Evolutionary conservation across 495 filamentous ascomycete genomes (phyloP).

Genomic region (Penicillium odoratum): DNA sequence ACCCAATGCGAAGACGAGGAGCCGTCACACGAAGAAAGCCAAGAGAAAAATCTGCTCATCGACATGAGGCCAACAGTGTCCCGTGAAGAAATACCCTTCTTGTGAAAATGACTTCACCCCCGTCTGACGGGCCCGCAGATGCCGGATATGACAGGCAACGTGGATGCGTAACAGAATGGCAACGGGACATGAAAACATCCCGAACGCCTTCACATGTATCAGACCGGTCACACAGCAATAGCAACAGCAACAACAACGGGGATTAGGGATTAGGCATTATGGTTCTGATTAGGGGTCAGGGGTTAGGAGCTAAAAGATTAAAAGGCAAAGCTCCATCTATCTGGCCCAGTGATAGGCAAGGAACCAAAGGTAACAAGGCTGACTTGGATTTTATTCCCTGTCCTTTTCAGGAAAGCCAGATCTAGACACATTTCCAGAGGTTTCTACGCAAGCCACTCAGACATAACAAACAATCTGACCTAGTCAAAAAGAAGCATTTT

Average conservation of each 20-base stretch:
- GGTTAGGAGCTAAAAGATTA: neutral
- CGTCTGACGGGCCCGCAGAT: constrained; percentile 20
- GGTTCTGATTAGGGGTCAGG: constrained; percentile 4
- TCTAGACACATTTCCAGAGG: too few species aligned
- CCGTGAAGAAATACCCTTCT: constrained; percentile 25
- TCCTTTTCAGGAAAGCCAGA: neutral
- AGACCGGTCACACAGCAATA: constrained; percentile 19
- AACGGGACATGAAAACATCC: constrained; percentile 20
- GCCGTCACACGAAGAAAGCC: constrained; percentile 18
- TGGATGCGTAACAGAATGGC: constrained; percentile 9
- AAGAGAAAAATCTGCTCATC: constrained; percentile 20
- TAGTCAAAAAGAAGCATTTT: constrained; percentile 21
- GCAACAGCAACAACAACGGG: neutral
- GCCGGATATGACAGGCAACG: constrained; percentile 3
- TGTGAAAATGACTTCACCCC: constrained; percentile 8
- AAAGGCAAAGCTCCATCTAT: too few species aligned
- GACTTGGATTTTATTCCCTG: neutral
- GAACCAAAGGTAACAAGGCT: neutral
- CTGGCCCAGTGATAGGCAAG: constrained; percentile 17
- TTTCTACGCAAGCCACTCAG: neutral
- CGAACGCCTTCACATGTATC: constrained; percentile 27
- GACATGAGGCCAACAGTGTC: constrained; percentile 20
- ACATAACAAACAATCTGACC: neutral
- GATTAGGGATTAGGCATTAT: neutral
- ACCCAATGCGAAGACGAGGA: constrained; percentile 20